phyloP scores from a whole-genome alignment of 2,329 filamentous ascomycete species.

The Parastagonospora avenae region DNA sequence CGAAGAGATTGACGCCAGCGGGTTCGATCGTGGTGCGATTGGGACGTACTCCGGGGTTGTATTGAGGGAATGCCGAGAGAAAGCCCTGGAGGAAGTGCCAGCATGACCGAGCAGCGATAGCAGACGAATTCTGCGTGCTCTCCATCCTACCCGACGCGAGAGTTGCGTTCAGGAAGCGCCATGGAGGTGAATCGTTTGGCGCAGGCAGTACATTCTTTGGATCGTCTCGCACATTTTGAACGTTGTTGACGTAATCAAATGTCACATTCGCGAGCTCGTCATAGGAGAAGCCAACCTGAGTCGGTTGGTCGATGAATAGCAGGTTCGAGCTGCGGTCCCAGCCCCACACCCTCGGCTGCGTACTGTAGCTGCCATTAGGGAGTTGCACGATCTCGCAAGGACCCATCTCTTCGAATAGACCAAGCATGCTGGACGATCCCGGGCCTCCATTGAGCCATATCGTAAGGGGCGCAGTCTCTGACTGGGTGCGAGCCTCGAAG shows the following conservation, averaged over 20 bases:
- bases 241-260: slow-evolving; percentile 17
- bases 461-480: slow-evolving; percentile 58
- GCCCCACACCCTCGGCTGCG: slow-evolving; percentile 64
- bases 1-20: slow-evolving; percentile 67
- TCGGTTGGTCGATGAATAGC: slow-evolving; percentile 67
- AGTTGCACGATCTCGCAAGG: slow-evolving; percentile 51
- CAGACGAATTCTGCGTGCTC: slow-evolving; percentile 61
- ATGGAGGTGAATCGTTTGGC: slow-evolving; percentile 44
- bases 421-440: slow-evolving; percentile 67
- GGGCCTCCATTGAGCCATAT: slow-evolving; percentile 71
- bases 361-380: slow-evolving; percentile 56
- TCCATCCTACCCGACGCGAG: slow-evolving; percentile 62
- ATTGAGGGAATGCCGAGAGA: slow-evolving; percentile 63
- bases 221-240: neutral
- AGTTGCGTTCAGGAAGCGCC: slow-evolving; percentile 64
- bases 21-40: slow-evolving; percentile 46
- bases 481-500: slow-evolving; percentile 61
- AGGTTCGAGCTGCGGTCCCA: slow-evolving; percentile 68
- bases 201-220: slow-evolving; percentile 29
- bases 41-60: slow-evolving; percentile 55
- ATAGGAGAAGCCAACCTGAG: slow-evolving; percentile 72
- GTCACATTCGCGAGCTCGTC: slow-evolving; percentile 63
- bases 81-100: slow-evolving; percentile 71
- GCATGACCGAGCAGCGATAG: slow-evolving; percentile 61
- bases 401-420: slow-evolving; percentile 66